A percentile compares a stretch with the other conserved stretches of the same genome.
phyloP scores from a whole-genome alignment of 164 flowering plant genomes.

The Magnolia kwangsiensis region DNA sequence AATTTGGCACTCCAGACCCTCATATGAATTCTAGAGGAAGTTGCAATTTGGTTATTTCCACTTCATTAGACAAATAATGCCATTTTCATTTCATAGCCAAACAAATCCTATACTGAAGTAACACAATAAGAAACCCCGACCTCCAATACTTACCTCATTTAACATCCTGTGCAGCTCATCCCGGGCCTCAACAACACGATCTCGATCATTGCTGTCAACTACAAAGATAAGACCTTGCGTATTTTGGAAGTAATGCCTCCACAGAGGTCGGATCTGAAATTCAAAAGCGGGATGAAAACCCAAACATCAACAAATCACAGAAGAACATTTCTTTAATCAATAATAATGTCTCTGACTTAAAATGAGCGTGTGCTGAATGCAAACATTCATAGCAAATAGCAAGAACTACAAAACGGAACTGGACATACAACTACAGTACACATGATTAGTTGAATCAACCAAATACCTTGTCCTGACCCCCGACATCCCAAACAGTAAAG shows the following conservation, averaged over 20 bases:
- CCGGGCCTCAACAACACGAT: conserved; percentile 72
- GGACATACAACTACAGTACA: not conserved
- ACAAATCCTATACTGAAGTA: not conserved
- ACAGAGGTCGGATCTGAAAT: conserved; percentile 63
- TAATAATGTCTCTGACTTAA: not conserved
- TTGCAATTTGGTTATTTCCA: not conserved
- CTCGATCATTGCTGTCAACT: conserved; percentile 74
- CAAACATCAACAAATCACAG: not conserved
- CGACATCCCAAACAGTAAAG: conserved; percentile 7
- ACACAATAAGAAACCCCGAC: not conserved
- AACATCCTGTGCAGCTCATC: conserved; percentile 79
- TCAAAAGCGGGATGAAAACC: not conserved
- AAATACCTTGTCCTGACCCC: conserved; percentile 13
- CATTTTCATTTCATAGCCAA: not conserved
- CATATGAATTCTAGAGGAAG: not conserved
- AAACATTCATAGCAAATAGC: not conserved
- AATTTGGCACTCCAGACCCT: not conserved
- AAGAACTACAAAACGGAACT: not conserved
- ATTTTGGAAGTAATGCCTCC: conserved; percentile 82
- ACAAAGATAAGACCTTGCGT: conserved; percentile 80
- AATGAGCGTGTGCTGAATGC: not conserved
- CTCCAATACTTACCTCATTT: conserved; percentile 50
- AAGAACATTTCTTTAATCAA: not conserved
- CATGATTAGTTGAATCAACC: not conserved
- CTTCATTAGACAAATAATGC: not conserved